Evolutionary conservation across 495 filamentous ascomycete species (phyloP), one percentile per base, ranked within the genome.

Genomic region (Aspergillus heteromorphus): DNA sequence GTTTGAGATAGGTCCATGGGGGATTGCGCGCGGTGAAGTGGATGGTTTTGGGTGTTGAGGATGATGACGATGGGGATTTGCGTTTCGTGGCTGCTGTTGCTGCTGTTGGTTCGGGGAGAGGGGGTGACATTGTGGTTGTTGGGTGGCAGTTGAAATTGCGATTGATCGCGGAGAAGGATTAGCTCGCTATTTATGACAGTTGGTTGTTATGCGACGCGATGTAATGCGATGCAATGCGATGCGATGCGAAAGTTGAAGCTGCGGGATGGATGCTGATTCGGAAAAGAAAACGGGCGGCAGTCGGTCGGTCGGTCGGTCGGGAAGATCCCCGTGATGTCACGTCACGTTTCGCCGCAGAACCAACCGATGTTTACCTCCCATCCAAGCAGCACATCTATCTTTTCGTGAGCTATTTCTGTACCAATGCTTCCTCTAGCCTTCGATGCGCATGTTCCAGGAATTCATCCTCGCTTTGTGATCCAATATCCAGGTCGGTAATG

Each of bases 1-100:
- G 72, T 57, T 74, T 74, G 48, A 77, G 65, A 49, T 77, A 77
- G 17, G 75, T 79, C 71, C 75, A 78, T 43, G 69, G 72, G n/a
- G 73, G 73, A 59, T 73, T 74, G 48, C 74, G 75, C 55, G 76
- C 66, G 14, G 72, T 75, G 64, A 78, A 72, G 42, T 62, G 57
- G 42, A 64, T 63, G 31, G 57, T 56, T 30, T 59, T 61, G 16
- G 53, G 16, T 42, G 55, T 14, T 20, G 49, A n/a, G 18, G 45
- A 6, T 47, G 23, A 47, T 18, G 61, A 43, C 19, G 62, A 57
- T 19, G 59, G 21, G 21, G 63, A 57, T 65, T 75, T 77, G 45
- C 66, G 63, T 40, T 74, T 74, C 5, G 45, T 18, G n/a, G 45
- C 45, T 34, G 56, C 52, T 10, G 56, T 23, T 10, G 57, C 23